A percentile compares a stretch with the other conserved stretches of the same genome.
phyloP scores from a whole-genome alignment of 2,329 filamentous ascomycete genomes.

The Cladobotryum mycophilum region DNA sequence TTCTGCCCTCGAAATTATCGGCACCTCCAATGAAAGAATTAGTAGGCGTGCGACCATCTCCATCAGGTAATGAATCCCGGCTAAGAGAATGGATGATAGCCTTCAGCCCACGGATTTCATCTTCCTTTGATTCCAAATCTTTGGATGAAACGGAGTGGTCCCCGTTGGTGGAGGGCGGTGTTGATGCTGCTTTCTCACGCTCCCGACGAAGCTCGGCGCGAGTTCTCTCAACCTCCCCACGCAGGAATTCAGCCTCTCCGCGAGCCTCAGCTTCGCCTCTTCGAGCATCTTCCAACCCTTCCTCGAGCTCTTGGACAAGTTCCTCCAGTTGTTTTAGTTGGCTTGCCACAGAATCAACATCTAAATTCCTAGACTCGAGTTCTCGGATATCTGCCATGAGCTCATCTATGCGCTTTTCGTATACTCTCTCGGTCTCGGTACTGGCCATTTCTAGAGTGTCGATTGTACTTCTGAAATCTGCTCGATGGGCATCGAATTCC shows the following conservation, averaged over 20 bases:
- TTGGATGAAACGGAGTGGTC: slow-evolving; percentile 51
- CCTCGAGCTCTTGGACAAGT: slow-evolving; percentile 91
- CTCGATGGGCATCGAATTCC: slow-evolving; percentile 90
- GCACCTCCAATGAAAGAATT: slow-evolving; percentile 28
- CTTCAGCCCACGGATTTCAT: slow-evolving; percentile 94
- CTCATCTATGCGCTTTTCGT: slow-evolving; percentile 86
- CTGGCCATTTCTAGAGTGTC: slow-evolving; percentile 94
- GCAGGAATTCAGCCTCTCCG: slow-evolving; percentile 89
- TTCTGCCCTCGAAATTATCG: slow-evolving; percentile 26
- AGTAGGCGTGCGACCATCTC: slow-evolving; percentile 27
- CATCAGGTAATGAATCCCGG: slow-evolving; percentile 56
- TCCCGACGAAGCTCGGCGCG: slow-evolving; percentile 82
- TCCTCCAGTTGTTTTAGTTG: slow-evolving; percentile 96
- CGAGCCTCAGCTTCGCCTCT: slow-evolving; percentile 92
- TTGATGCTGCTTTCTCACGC: slow-evolving; percentile 63
- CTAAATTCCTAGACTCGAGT: slow-evolving; percentile 72
- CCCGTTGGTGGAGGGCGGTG: slow-evolving; percentile 26
- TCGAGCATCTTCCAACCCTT: slow-evolving; percentile 89
- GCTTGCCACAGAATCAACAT: slow-evolving; percentile 83
- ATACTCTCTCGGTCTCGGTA: slow-evolving; percentile 90
- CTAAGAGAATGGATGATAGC: slow-evolving; percentile 96
- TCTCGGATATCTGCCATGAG: slow-evolving; percentile 78
- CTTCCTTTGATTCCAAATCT: slow-evolving; percentile 88
- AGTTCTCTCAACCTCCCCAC: slow-evolving; percentile 89
- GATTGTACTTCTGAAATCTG: slow-evolving; percentile 94